phyloP scores from a whole-genome alignment of 768 basidiomycete genomes.

The Rhodosporidiobolus sp. region DNA sequence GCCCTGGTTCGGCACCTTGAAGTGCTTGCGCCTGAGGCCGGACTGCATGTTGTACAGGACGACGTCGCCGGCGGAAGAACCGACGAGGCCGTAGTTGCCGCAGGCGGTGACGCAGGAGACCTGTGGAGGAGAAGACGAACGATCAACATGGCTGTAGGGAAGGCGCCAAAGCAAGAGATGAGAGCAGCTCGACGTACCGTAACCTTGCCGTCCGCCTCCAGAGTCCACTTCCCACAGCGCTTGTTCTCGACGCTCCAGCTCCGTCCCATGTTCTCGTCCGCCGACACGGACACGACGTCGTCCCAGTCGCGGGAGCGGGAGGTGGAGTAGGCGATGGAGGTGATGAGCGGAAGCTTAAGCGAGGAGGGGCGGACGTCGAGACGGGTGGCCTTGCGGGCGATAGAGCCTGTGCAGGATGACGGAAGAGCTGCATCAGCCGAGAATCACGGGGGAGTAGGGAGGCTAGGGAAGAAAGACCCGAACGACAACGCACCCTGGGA shows the following conservation, averaged over 20 bases:
- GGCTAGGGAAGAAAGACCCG: neutral
- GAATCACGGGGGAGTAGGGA: neutral
- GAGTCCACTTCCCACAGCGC: constrained; percentile 69
- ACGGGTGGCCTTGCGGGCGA: constrained; percentile 72
- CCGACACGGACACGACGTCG: constrained; percentile 86
- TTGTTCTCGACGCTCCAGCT: constrained; percentile 86
- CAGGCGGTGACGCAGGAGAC: constrained; percentile 86
- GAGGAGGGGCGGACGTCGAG: constrained; percentile 74
- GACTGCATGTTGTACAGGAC: constrained; percentile 97
- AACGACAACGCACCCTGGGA: constrained; percentile 67
- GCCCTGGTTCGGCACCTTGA: constrained; percentile 48
- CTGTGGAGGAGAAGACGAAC: constrained; percentile 22
- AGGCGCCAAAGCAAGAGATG: neutral
- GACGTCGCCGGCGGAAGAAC: constrained; percentile 74
- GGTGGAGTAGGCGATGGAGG: constrained; percentile 67
- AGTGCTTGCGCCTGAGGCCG: constrained; percentile 76
- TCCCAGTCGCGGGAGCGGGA: constrained; percentile 93
- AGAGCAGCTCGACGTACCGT: constrained; percentile 45
- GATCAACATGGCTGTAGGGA: neutral
- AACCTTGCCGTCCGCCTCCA: constrained; percentile 59
- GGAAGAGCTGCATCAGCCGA: neutral
- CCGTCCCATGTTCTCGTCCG: constrained; percentile 74
- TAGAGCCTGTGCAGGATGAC: constrained; percentile 58
- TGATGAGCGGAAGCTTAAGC: constrained; percentile 79
- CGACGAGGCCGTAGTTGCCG: constrained; percentile 88